Evolutionary conservation across 371 early-diverging fungal genomes (phyloP).

Genomic region (Mucor saturninus): DNA sequence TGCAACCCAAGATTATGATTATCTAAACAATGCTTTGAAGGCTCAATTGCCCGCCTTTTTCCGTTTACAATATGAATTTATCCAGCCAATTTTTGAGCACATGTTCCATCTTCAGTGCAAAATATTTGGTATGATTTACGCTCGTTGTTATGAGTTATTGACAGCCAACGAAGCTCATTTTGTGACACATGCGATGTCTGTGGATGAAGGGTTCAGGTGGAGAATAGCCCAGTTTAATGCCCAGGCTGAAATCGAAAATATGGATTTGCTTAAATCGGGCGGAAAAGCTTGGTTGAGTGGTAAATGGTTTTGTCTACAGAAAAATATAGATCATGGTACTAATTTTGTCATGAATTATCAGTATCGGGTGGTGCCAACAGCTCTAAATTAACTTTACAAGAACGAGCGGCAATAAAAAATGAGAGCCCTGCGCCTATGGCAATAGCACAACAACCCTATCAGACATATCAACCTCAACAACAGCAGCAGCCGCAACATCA

Average conservation of each 20-base stretch:
- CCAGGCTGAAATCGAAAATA: constrained; percentile 40
- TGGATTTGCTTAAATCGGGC: constrained; percentile 48
- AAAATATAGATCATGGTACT: not conserved
- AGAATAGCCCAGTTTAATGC: constrained; percentile 32
- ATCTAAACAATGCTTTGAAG: constrained; percentile 70
- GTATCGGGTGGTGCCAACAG: constrained; percentile 44
- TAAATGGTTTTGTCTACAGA: constrained; percentile 8
- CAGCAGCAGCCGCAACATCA: constrained; percentile 4
- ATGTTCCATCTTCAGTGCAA: constrained; percentile 72
- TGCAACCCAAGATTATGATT: constrained; percentile 77
- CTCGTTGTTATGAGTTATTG: constrained; percentile 58
- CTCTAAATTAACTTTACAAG: constrained; percentile 42
- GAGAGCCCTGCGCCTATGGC: constrained; percentile 8
- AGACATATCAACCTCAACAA: constrained; percentile 7
- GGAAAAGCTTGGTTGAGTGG: constrained; percentile 50
- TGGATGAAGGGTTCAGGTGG: constrained; percentile 43
- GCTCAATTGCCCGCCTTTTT: constrained; percentile 74
- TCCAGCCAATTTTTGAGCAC: constrained; percentile 76
- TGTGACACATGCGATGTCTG: constrained; percentile 40
- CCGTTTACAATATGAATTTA: constrained; percentile 58
- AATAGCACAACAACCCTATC: constrained; percentile 18
- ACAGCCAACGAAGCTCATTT: constrained; percentile 43
- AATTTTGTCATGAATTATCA: constrained; percentile 6
- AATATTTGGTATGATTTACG: constrained; percentile 63
- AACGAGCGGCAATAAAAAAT: constrained; percentile 42